phyloP scores from a whole-genome alignment of 1,284 basidiomycete genomes.

The Vanrija humicola region DNA sequence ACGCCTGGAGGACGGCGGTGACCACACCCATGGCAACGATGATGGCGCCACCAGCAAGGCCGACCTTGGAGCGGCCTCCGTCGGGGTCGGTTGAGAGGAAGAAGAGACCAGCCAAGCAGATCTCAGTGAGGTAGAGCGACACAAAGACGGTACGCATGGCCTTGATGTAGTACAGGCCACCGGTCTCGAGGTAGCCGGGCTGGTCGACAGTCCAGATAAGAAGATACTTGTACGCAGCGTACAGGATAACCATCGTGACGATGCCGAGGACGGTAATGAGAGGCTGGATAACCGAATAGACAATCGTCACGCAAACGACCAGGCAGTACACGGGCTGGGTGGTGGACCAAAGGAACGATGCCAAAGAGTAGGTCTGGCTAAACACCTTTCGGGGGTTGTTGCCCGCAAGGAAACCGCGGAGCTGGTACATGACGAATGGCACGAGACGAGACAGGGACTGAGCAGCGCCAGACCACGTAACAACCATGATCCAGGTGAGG shows the following conservation, averaged over 20 bases:
- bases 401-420: constrained; percentile 77
- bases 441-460: constrained; percentile 76
- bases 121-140: constrained; percentile 42
- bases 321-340: constrained; percentile 43
- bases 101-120: constrained; percentile 47
- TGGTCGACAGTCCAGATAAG: constrained; percentile 48
- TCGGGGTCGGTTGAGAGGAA: constrained; percentile 40
- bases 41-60: constrained; percentile 44
- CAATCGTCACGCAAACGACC: constrained; percentile 41
- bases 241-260: constrained; percentile 41
- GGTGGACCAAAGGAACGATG: constrained; percentile 36
- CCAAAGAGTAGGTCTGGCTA: constrained; percentile 41
- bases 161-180: constrained; percentile 49
- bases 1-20: constrained; percentile 40
- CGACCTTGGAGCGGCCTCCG: constrained; percentile 32
- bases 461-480: constrained; percentile 65
- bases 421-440: constrained; percentile 72
- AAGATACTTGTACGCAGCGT: constrained; percentile 48
- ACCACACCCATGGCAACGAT: constrained; percentile 35
- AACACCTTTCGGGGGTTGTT: constrained; percentile 71
- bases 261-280: constrained; percentile 41
- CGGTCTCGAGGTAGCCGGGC: constrained; percentile 45
- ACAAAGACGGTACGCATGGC: constrained; percentile 48
- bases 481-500: constrained; percentile 63
- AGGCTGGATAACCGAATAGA: constrained; percentile 50